Conservation (phyloP, 2,329 filamentous ascomycete species). For the Talaromyces funiculosus region DNA sequence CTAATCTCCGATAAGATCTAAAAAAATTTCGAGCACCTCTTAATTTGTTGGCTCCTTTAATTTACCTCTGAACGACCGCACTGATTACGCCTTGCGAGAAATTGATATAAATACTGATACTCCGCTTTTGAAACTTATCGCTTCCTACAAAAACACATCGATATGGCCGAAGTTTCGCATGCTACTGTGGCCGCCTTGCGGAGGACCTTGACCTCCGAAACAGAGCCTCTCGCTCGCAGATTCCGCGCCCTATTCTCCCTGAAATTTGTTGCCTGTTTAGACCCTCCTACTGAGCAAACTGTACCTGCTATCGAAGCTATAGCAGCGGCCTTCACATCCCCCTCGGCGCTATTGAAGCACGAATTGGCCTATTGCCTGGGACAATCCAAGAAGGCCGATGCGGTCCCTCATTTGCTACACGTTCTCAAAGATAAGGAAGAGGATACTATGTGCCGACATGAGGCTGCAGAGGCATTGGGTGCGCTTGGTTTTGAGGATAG, state of each 20-base stretch:
- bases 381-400: slow-evolving; percentile 73
- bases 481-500: slow-evolving; percentile 73
- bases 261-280: slow-evolving; percentile 77
- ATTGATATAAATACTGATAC: background rate
- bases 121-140: background rate
- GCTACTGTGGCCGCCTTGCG: slow-evolving; percentile 47
- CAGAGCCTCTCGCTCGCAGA: slow-evolving; percentile 74
- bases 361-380: slow-evolving; percentile 96
- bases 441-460: slow-evolving; percentile 92
- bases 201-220: slow-evolving; percentile 72
- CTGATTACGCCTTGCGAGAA: background rate
- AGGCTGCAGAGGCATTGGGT: slow-evolving; percentile 90
- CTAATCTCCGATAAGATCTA: slow-evolving; percentile 8
- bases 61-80: background rate
- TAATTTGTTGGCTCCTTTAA: background rate
- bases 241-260: slow-evolving; percentile 97
- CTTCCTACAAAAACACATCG: background rate
- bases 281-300: slow-evolving; percentile 52
- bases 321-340: slow-evolving; percentile 75
- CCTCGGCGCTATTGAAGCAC: slow-evolving; percentile 88
- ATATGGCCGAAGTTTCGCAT: slow-evolving; percentile 21
- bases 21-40: background rate
- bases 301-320: slow-evolving; percentile 71
- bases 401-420: slow-evolving; percentile 64
- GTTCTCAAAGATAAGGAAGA: slow-evolving; percentile 75